These are phyloP conservation scores for Blastocystis sp. DNA, from an alignment of 352 stramenopile genomes.

Conservation along the genomic window DNA sequence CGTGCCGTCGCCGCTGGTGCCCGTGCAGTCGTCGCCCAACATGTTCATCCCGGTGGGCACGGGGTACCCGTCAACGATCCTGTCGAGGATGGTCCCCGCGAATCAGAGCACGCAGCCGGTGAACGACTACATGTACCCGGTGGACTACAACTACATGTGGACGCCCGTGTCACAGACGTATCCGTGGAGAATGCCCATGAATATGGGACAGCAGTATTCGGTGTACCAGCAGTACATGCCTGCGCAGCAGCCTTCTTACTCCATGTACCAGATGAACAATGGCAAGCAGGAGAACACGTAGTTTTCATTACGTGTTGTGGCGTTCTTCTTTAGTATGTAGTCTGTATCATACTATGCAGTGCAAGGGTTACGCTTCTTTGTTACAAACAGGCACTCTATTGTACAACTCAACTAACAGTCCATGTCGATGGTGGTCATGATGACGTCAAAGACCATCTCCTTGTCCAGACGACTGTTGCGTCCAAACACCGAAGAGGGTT, in stretches of 20 bases:
- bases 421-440: slow-evolving; percentile 69
- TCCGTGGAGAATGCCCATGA: neutral
- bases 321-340: neutral
- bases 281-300: neutral
- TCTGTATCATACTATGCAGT: neutral
- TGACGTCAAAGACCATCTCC: slow-evolving; percentile 64
- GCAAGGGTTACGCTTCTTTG: slow-evolving; percentile 44
- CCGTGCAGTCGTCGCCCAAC: neutral
- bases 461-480: slow-evolving; percentile 3
- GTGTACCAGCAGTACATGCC: neutral
- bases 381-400: neutral
- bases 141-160: neutral
- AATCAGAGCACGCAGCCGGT: neutral
- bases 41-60: neutral
- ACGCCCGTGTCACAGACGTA: neutral
- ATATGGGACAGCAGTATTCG: neutral
- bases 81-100: neutral
- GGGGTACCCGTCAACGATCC: neutral
- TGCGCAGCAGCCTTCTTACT: neutral
- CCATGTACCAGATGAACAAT: neutral
- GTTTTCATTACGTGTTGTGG: neutral
- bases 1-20: neutral
- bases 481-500: neutral
- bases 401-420: slow-evolving; percentile 43
- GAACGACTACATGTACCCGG: neutral